Percentiles rank a stretch among this genome's conserved stretches.
These are phyloP conservation scores for Coprinopsis cinerea DNA, from an alignment of 768 basidiomycete species.

Conservation along the genomic window DNA sequence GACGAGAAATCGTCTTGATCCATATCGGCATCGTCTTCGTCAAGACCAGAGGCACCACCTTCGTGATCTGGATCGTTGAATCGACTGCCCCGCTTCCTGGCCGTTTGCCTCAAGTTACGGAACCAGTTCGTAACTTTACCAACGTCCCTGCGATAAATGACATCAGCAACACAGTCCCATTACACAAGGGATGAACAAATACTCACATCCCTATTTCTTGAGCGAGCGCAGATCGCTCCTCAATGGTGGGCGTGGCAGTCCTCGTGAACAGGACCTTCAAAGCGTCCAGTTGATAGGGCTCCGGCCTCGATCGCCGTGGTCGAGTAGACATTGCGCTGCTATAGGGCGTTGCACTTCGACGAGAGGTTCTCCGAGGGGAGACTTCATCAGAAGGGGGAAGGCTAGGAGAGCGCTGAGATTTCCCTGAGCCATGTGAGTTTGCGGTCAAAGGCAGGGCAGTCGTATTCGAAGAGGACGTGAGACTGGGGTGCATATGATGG, in stretches of 20 bases:
- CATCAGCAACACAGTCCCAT: conserved; percentile 9
- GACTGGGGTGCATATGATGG: conserved; percentile 38
- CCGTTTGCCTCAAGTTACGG: conserved; percentile 75
- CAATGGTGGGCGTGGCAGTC: conserved; percentile 71
- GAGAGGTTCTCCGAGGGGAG: conserved; percentile 33
- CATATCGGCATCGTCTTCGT: conserved; percentile 39
- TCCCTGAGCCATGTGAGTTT: conserved; percentile 22
- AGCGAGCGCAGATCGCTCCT: conserved; percentile 70
- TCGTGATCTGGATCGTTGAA: conserved; percentile 38
- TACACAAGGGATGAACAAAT: conserved; percentile 13
- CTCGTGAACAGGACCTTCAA: conserved; percentile 63
- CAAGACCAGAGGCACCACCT: conserved; percentile 38
- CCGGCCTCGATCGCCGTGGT: conserved; percentile 70
- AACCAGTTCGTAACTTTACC: conserved; percentile 89
- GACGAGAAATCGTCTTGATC: conserved; percentile 36
- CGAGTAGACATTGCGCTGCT: conserved; percentile 37
- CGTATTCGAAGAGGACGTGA: conserved; percentile 26
- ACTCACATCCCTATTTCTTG: conserved; percentile 73
- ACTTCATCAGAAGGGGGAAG: conserved; percentile 35
- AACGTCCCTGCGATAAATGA: conserved; percentile 50
- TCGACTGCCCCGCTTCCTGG: conserved; percentile 64
- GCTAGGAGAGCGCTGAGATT: conserved; percentile 30
- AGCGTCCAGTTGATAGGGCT: conserved; percentile 71
- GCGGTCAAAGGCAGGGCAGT: conserved; percentile 28
- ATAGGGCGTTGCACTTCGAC: conserved; percentile 42